A percentile compares a stretch with the other conserved stretches of the same genome.
phyloP scores from a whole-genome alignment of 106 monocot genomes.

The Apostasia ramifera region DNA sequence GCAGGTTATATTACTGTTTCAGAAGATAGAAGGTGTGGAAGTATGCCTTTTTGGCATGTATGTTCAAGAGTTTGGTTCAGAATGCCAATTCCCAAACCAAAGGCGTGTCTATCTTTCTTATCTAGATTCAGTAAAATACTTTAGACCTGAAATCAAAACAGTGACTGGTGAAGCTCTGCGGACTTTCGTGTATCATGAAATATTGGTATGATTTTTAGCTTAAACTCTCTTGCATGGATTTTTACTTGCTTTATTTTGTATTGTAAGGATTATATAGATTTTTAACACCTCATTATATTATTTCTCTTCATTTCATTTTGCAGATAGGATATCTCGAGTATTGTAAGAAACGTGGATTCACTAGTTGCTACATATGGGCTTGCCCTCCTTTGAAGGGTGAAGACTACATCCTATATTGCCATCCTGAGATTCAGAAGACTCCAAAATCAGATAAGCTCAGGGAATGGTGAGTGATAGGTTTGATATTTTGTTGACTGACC shows the following conservation, averaged over 20 bases:
- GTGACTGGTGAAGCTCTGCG: slow-evolving; percentile 78
- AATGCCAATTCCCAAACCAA: slow-evolving; percentile 72
- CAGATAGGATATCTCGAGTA: slow-evolving; percentile 98
- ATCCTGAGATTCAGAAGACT: slow-evolving; percentile 96
- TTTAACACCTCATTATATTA: no score
- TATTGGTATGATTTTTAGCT: slow-evolving; percentile 45
- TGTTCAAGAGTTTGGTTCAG: slow-evolving; percentile 91
- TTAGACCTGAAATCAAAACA: slow-evolving; percentile 78
- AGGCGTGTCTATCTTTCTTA: slow-evolving; percentile 90
- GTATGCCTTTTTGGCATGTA: slow-evolving; percentile 97
- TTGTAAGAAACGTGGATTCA: slow-evolving; percentile 84
- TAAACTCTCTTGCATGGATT: no score
- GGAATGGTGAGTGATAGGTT: slow-evolving; percentile 47
- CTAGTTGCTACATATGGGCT: slow-evolving; percentile 97
- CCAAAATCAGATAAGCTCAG: slow-evolving; percentile 92
- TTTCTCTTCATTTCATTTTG: not conserved
- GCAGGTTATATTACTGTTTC: slow-evolving; percentile 83
- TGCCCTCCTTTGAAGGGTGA: slow-evolving; percentile 92
- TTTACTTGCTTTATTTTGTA: no score
- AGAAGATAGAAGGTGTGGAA: slow-evolving; percentile 95
- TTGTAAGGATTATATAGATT: no score
- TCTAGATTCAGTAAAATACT: slow-evolving; percentile 91
- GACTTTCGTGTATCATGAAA: slow-evolving; percentile 93
- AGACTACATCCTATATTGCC: slow-evolving; percentile 95
- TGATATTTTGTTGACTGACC: not conserved